Percentiles rank a stretch among this genome's conserved stretches.
Conservation (phyloP, 2,329 filamentous ascomycete species). For the Bipolaris sorokiniana region DNA sequence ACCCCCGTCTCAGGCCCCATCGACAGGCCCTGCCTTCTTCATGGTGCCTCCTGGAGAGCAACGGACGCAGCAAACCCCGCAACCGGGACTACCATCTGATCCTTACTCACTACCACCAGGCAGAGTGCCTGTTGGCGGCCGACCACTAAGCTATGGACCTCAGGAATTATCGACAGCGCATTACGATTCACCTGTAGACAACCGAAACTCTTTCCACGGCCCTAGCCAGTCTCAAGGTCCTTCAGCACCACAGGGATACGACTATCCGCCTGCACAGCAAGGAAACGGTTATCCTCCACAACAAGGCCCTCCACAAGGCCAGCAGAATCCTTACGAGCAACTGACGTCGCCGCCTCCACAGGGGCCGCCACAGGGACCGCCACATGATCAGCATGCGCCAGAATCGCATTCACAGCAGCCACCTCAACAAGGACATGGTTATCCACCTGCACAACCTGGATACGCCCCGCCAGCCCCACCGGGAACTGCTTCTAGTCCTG, state of each 20-base stretch:
- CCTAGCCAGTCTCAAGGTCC: constrained; percentile 33
- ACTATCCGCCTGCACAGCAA: constrained; percentile 33
- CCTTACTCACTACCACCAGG: constrained; percentile 50
- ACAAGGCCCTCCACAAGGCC: constrained; percentile 23
- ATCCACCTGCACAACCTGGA: constrained; percentile 42
- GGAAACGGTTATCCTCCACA: constrained; percentile 36
- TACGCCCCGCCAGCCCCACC: constrained; percentile 44
- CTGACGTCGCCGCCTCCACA: constrained; percentile 37
- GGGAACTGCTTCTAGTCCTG: constrained; percentile 29
- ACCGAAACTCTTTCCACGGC: constrained; percentile 49
- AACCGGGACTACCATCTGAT: constrained; percentile 40
- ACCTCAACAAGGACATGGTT: constrained; percentile 36
- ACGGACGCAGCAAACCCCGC: constrained; percentile 39
- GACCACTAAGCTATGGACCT: constrained; percentile 50
- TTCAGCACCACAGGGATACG: constrained; percentile 37
- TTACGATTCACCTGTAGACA: constrained; percentile 56
- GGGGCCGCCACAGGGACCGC: constrained; percentile 24
- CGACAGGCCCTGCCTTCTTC: constrained; percentile 48
- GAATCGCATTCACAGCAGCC: constrained; percentile 40
- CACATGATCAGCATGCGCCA: constrained; percentile 34
- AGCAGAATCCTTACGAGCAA: constrained; percentile 38
- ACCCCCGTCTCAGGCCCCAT: constrained; percentile 49
- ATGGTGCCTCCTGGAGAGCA: constrained; percentile 45
- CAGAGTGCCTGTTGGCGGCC: constrained; percentile 37
- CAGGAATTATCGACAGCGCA: constrained; percentile 57